These are phyloP conservation scores for Trypanosomatidae sp. DNA, from an alignment of 208 protist genomes.

Conservation along the genomic window DNA sequence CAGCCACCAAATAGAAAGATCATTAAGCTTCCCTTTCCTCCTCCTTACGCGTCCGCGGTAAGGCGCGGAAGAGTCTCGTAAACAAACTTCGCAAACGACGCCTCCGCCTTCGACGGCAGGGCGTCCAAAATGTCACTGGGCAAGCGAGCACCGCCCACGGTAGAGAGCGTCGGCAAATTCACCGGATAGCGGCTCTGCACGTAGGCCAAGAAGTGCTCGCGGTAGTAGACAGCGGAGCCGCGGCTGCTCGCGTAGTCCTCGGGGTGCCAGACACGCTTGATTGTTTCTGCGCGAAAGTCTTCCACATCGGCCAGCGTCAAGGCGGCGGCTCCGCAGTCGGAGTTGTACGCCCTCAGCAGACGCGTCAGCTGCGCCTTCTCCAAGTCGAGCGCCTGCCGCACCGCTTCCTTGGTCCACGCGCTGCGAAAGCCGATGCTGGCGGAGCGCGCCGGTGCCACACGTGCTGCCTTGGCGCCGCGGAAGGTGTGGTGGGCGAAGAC, in stretches of 20 bases:
- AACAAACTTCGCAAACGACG: slow-evolving; percentile 54
- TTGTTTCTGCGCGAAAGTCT: slow-evolving; percentile 40
- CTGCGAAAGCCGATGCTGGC: no score
- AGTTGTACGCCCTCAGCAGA: slow-evolving; percentile 37
- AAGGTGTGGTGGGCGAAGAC: no score
- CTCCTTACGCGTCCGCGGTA: no score
- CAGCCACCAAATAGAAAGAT: no score
- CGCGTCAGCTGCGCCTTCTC: slow-evolving; percentile 33
- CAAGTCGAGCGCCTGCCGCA: slow-evolving; percentile 45
- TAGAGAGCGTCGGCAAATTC: neutral
- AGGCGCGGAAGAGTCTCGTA: slow-evolving; percentile 41
- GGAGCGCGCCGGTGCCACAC: no score
- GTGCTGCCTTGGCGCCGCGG: no score
- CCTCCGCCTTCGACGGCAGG: slow-evolving; percentile 70
- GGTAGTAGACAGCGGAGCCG: neutral
- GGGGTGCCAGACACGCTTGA: slow-evolving; percentile 25
- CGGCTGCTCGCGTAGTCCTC: neutral
- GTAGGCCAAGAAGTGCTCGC: slow-evolving; percentile 21
- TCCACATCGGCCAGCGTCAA: slow-evolving; percentile 54
- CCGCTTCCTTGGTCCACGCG: slow-evolving; percentile 60
- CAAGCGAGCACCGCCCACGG: neutral
- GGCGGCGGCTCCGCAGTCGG: slow-evolving; percentile 43
- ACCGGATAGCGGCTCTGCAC: slow-evolving; percentile 17
- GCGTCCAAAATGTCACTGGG: slow-evolving; percentile 45
- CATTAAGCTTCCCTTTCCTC: no score